Conservation (phyloP, 1,284 basidiomycete species). For the Phlebopus sp. region DNA sequence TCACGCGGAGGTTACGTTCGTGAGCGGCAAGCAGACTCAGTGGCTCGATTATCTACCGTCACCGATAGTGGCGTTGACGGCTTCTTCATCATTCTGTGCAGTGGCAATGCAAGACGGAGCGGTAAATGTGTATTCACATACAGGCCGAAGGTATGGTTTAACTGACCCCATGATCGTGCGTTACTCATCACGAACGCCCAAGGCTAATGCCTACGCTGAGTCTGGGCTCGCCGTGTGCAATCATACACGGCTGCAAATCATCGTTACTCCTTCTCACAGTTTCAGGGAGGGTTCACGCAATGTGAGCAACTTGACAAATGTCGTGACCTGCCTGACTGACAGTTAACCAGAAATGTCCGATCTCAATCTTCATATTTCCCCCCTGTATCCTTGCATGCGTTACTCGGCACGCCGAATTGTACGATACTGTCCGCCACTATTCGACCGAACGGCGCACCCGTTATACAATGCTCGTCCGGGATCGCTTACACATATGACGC, state of each 20-base stretch:
- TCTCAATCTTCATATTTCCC: conserved; percentile 61
- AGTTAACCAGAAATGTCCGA: conserved; percentile 63
- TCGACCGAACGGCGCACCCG: conserved; percentile 74
- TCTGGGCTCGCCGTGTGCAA: conserved; percentile 69
- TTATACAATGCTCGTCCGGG: conserved; percentile 75
- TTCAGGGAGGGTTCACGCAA: conserved; percentile 67
- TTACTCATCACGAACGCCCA: conserved; percentile 1
- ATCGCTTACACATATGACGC: conserved; percentile 75
- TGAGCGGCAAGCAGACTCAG: conserved; percentile 63
- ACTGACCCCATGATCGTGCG: neutral
- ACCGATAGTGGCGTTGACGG: conserved; percentile 63
- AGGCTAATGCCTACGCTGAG: conserved; percentile 74
- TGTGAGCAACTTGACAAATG: conserved; percentile 48
- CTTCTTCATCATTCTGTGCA: conserved; percentile 69
- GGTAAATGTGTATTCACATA: conserved; percentile 75
- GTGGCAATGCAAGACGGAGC: conserved; percentile 75
- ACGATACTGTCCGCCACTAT: conserved; percentile 59
- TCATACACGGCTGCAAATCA: conserved; percentile 62
- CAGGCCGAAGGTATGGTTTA: conserved; percentile 65
- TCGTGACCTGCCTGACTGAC: conserved; percentile 11
- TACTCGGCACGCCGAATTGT: conserved; percentile 56
- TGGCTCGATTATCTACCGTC: conserved; percentile 89
- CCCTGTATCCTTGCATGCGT: conserved; percentile 58
- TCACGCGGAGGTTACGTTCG: conserved; percentile 66
- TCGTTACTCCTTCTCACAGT: conserved; percentile 73